Conservation (phyloP, 164 flowering plant genomes). For the Amborella trichopoda region DNA sequence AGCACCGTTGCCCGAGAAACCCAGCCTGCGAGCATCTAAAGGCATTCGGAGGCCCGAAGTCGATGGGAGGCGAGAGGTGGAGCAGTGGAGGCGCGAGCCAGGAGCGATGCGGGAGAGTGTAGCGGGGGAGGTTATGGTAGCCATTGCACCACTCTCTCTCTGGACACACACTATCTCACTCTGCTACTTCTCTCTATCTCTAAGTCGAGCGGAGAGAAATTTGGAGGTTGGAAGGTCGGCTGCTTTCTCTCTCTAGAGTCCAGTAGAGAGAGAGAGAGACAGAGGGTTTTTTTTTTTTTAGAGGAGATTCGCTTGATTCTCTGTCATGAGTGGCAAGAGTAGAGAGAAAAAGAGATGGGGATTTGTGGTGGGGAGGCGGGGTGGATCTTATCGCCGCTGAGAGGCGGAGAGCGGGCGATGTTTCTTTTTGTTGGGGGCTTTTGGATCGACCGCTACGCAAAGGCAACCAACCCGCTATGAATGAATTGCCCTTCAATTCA, state of each 20-base stretch:
- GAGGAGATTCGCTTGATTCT: no score
- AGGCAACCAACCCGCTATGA: no score
- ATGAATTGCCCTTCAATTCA: no score
- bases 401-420: constrained; percentile 51
- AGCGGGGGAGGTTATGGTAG: background rate
- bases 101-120: constrained; percentile 5
- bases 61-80: constrained; percentile 12
- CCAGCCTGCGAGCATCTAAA: constrained; percentile 23
- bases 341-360: constrained; percentile 2
- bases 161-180: background rate
- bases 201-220: background rate
- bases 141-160: background rate
- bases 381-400: constrained; percentile 46
- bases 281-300: no score
- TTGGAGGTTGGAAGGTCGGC: no score
- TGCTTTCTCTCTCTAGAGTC: background rate
- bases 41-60: constrained; percentile 15
- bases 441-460: no score
- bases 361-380: constrained; percentile 10
- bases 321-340: no score
- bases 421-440: no score
- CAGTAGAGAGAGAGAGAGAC: background rate
- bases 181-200: background rate
- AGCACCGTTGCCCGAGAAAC: constrained; percentile 28
- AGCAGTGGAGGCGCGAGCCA: constrained; percentile 2